These are phyloP conservation scores for Termitomyces sp. DNA, from an alignment of 768 basidiomycete genomes.

Conservation along the genomic window DNA sequence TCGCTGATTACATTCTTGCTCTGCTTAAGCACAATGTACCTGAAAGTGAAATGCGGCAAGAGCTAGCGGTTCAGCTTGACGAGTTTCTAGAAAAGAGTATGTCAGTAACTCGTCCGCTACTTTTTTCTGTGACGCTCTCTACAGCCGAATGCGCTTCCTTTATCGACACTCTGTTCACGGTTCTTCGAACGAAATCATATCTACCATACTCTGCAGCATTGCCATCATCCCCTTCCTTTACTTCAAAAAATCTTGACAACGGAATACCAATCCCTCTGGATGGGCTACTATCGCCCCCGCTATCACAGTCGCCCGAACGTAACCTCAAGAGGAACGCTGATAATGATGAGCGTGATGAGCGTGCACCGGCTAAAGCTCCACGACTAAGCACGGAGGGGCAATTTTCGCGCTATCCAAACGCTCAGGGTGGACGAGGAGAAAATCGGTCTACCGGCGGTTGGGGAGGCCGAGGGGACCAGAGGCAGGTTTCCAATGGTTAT, in stretches of 20 bases:
- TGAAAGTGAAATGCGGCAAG: slow-evolving; percentile 76
- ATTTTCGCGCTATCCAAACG: slow-evolving; percentile 56
- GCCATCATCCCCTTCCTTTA: slow-evolving; percentile 33
- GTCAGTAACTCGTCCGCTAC: slow-evolving; percentile 10
- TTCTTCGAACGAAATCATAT: slow-evolving; percentile 81
- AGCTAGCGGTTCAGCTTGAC: slow-evolving; percentile 70
- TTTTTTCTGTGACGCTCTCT: slow-evolving; percentile 8
- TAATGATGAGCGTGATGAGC: slow-evolving; percentile 54
- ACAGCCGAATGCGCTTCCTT: slow-evolving; percentile 62
- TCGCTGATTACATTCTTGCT: slow-evolving; percentile 93
- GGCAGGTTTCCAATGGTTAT: slow-evolving; percentile 27
- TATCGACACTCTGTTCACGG: slow-evolving; percentile 81
- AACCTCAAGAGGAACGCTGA: slow-evolving; percentile 62
- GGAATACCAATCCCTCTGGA: slow-evolving; percentile 84
- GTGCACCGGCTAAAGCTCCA: slow-evolving; percentile 65
- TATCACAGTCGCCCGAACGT: slow-evolving; percentile 41
- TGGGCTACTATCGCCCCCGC: slow-evolving; percentile 42
- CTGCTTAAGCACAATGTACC: slow-evolving; percentile 86
- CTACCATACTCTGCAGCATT: slow-evolving; percentile 56
- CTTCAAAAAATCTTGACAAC: slow-evolving; percentile 41
- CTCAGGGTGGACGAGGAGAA: slow-evolving; percentile 24
- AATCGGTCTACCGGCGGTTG: slow-evolving; percentile 35
- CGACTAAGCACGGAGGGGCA: slow-evolving; percentile 60
- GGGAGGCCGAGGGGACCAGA: slow-evolving; percentile 29
- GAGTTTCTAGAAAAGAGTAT: slow-evolving; percentile 92